Evolutionary conservation across 169 alveolate species (phyloP).

Genomic region (Ophryocystis elektroscirrha): DNA sequence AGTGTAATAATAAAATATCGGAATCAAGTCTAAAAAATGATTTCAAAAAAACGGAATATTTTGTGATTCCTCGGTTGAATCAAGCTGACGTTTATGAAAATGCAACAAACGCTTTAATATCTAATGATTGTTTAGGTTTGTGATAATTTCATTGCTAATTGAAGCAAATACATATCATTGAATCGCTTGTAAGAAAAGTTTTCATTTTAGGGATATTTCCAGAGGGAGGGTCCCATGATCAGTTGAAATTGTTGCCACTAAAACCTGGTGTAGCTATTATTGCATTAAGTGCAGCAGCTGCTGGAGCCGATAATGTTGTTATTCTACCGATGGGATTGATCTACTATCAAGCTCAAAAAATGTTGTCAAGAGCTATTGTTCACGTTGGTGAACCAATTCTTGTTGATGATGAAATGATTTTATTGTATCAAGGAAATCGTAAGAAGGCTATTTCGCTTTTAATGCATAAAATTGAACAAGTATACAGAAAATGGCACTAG

Average conservation of each 20-base stretch:
- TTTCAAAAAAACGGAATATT: neutral
- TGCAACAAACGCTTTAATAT: slow-evolving; percentile 29
- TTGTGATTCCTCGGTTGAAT: slow-evolving; percentile 45
- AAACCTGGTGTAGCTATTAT: slow-evolving; percentile 70
- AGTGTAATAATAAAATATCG: neutral
- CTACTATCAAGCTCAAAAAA: slow-evolving; percentile 16
- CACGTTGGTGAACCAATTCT: slow-evolving; percentile 20
- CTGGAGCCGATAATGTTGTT: slow-evolving; percentile 23
- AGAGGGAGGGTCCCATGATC: slow-evolving; percentile 81
- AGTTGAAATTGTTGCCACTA: slow-evolving; percentile 59
- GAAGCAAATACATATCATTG: no score
- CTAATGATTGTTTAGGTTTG: slow-evolving; percentile 19
- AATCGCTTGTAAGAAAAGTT: no score
- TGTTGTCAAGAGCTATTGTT: slow-evolving; percentile 19
- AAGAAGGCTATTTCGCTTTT: neutral
- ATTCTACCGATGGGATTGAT: slow-evolving; percentile 20
- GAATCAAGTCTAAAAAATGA: neutral
- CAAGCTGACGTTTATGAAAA: slow-evolving; percentile 48
- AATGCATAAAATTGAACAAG: no score
- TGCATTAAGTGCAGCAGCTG: slow-evolving; percentile 45
- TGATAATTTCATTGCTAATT: no score
- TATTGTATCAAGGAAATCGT: neutral
- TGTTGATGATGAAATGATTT: neutral
- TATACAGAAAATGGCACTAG: no score
- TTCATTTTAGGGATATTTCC: slow-evolving; percentile 47